Percentiles rank a stretch among this genome's conserved stretches.
These are phyloP conservation scores for Aureobasidium sp. DNA, from an alignment of 2,329 filamentous ascomycete genomes.

Conservation along the genomic window DNA sequence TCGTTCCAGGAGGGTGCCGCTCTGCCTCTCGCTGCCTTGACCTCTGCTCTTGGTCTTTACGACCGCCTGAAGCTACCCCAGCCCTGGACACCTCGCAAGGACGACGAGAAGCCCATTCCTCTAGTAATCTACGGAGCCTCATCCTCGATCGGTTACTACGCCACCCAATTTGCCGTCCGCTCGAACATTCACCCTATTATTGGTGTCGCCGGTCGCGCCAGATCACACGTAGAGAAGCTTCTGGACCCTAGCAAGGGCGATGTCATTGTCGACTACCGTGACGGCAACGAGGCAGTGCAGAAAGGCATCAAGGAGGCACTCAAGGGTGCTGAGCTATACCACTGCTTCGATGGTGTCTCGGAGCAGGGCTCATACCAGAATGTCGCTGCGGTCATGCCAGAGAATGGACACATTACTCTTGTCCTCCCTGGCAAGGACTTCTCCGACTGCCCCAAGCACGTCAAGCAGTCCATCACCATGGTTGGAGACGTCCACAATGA, in stretches of 20 bases:
- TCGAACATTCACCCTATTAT: constrained; percentile 39
- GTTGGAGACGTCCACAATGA: constrained; percentile 27
- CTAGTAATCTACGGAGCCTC: constrained; percentile 37
- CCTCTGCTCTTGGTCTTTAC: constrained; percentile 41
- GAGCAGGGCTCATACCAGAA: constrained; percentile 44
- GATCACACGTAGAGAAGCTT: constrained; percentile 31
- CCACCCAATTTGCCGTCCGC: constrained; percentile 33
- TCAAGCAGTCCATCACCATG: constrained; percentile 35
- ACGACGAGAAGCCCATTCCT: constrained; percentile 22
- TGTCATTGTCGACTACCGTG: constrained; percentile 47
- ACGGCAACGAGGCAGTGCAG: constrained; percentile 48
- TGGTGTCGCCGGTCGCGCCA: constrained; percentile 34
- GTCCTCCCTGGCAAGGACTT: constrained; percentile 38
- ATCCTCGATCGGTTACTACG: constrained; percentile 35
- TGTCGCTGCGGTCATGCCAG: constrained; percentile 39
- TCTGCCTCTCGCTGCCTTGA: constrained; percentile 41
- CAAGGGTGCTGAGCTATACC: constrained; percentile 37
- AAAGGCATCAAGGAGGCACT: constrained; percentile 39
- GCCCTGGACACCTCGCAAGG: constrained; percentile 31
- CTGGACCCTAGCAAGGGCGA: constrained; percentile 36
- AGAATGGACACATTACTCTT: constrained; percentile 33
- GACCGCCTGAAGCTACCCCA: constrained; percentile 36
- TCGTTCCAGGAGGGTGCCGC: constrained; percentile 47
- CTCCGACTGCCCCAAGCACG: constrained; percentile 33
- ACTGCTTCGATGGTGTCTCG: constrained; percentile 53